Percentiles rank a stretch among this genome's conserved stretches.
phyloP scores from a whole-genome alignment of 192 early-diverging fungal species.

The Coemansia sp. region DNA sequence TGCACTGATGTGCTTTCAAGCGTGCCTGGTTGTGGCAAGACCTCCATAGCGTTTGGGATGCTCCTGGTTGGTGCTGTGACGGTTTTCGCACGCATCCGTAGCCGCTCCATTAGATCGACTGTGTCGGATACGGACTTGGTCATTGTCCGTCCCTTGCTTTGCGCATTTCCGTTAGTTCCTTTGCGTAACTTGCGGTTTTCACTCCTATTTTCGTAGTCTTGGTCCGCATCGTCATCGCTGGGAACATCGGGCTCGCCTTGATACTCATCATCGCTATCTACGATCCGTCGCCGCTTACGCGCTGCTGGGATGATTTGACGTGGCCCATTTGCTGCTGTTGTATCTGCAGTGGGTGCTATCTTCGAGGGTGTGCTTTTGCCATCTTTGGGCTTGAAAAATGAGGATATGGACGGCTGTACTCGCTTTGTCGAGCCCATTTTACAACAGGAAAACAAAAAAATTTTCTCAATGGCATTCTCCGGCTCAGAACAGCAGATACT shows the following conservation, averaged over 20 bases:
- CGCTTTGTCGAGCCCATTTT: slow-evolving; percentile 30
- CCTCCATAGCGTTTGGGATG: not conserved
- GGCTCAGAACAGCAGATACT: no score
- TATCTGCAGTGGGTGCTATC: no score
- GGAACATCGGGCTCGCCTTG: not conserved
- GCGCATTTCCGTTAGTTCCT: slow-evolving; percentile 6
- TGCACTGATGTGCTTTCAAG: slow-evolving; percentile 34
- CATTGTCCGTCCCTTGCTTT: slow-evolving; percentile 13
- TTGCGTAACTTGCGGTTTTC: slow-evolving; percentile 5
- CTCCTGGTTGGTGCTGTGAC: not conserved
- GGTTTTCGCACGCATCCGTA: slow-evolving; percentile 21
- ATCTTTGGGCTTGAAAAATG: slow-evolving; percentile 36
- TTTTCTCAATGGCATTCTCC: not conserved
- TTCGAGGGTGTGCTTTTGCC: not conserved
- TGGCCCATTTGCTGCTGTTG: no score
- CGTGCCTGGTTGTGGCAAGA: not conserved
- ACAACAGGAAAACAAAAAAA: not conserved
- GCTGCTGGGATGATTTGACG: no score
- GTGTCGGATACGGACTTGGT: slow-evolving; percentile 26
- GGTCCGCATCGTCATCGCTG: slow-evolving; percentile 1
- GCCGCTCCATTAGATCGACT: slow-evolving; percentile 20
- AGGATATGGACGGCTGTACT: slow-evolving; percentile 44
- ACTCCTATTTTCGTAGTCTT: no score
- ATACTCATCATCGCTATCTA: slow-evolving; percentile 4
- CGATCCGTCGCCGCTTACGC: no score